A percentile compares a stretch with the other conserved stretches of the same genome.
Conservation (phyloP, 805 yeast genomes). For the Saccharomycopsis olivae region DNA sequence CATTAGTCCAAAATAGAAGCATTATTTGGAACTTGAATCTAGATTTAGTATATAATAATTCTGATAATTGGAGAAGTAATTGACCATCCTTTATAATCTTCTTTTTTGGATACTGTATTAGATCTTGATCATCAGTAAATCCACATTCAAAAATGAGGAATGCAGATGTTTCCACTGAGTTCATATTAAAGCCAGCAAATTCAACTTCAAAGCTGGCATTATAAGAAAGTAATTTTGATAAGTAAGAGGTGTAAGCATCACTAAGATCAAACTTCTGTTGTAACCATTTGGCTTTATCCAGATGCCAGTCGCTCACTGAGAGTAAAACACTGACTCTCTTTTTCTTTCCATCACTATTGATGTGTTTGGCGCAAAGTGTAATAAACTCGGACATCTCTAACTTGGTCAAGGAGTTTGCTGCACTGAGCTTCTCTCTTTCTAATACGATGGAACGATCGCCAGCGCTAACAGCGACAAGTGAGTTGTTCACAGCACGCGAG, state of each 20-base stretch:
- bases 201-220: conserved; percentile 19
- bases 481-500: no score
- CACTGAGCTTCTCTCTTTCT: no score
- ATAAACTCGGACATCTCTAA: no score
- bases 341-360: no score
- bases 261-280: conserved; percentile 32
- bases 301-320: conserved; percentile 33
- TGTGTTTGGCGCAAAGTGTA: no score
- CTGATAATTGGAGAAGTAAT: conserved; percentile 27
- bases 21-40: conserved; percentile 31
- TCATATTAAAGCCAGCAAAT: conserved; percentile 29
- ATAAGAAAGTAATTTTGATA: no score
- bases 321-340: neutral
- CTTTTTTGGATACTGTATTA: conserved; percentile 15
- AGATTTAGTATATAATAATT: conserved; percentile 28
- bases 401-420: no score
- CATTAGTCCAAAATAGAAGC: conserved; percentile 32
- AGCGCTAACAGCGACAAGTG: no score
- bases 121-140: conserved; percentile 23
- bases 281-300: conserved; percentile 38
- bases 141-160: conserved; percentile 47
- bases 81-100: conserved; percentile 30
- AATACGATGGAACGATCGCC: no score
- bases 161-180: conserved; percentile 30
- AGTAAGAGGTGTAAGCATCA: conserved; percentile 21